Percentiles rank a stretch among this genome's conserved stretches.
Evolutionary conservation across 306 rosid genomes (phyloP).

Genomic region (apple (Malus domestica)): DNA sequence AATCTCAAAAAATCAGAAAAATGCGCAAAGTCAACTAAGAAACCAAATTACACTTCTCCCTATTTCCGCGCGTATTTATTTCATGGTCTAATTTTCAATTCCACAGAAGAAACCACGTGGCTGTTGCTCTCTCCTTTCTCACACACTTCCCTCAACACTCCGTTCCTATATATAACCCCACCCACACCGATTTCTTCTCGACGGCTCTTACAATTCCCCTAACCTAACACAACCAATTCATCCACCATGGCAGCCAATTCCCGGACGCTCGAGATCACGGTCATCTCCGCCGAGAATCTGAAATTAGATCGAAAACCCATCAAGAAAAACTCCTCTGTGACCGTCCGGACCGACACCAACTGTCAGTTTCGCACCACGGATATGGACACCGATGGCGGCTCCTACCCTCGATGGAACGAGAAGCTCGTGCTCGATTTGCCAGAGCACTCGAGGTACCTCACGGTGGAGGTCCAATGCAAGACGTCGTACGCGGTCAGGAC

Average conservation of each 20-base stretch:
- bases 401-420: constrained; percentile 54
- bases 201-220: background rate
- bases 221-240: background rate
- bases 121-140: background rate
- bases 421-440: constrained; percentile 46
- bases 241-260: constrained; percentile 11
- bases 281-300: constrained; percentile 50
- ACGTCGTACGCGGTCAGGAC: constrained; percentile 17
- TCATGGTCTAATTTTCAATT: background rate
- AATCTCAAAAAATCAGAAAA: no score
- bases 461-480: constrained; percentile 40
- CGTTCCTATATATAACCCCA: background rate
- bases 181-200: background rate
- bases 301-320: constrained; percentile 21
- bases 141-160: background rate
- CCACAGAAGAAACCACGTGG: background rate
- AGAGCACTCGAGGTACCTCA: constrained; percentile 28
- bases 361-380: background rate
- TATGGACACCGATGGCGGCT: constrained; percentile 38
- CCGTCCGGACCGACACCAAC: constrained; percentile 24
- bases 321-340: constrained; percentile 38
- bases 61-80: background rate
- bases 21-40: background rate
- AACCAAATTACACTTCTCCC: no score
- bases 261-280: constrained; percentile 39